Evolutionary conservation across 2,329 filamentous ascomycete species (phyloP), one percentile per base, ranked within the genome.

Genomic region (Lachnellula occidentalis): DNA sequence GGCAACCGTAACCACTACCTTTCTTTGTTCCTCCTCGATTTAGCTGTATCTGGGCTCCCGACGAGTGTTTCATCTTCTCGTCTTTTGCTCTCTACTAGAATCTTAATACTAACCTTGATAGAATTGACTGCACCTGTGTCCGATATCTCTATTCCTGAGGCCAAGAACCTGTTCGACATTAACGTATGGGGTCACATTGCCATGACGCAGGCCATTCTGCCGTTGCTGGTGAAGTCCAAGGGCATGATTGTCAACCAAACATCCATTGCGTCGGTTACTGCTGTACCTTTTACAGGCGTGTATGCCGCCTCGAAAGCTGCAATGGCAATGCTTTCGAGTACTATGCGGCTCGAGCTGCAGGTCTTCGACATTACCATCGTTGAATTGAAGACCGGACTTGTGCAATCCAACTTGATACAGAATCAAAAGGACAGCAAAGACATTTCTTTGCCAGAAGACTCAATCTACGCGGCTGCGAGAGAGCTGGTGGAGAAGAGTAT

Each of bases 191-290:
- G 55, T 22, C 59, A 62, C 8, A 64, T 67, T 56, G 58, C 58
- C 24, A 58, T 64, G 43, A 63, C 62, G 19, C 59, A 67, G 37
- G 58, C 58, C 9, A 66, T 67, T 46, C 50, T 60, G 5, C 55
- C 61, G 14, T 42, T 67, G 14, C 17, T 48, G 17, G 17, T 51
- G 22, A 17, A 34, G 19, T 24, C 51, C 22, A 39, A 51, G 31
- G 73, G 74, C 27, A 74, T 69, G 2, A 73, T 75, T 58, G 69
- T 75, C 15, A 72, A 74, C 51, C 65, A 74, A 54, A 72, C 72
- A 39, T 39, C 47, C 4, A 2, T 41, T 5, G 34, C 15, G 34
- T 17, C 15, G 11, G 11, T 37, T 9, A 3, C 37, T 7, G 17
- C 19, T 15, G 14, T 39, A 15, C 47, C 47, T 3, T 49, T 56